A percentile compares a stretch with the other conserved stretches of the same genome.
phyloP scores from a whole-genome alignment of 495 filamentous ascomycete genomes.

The Hyaloscypha finlandica region DNA sequence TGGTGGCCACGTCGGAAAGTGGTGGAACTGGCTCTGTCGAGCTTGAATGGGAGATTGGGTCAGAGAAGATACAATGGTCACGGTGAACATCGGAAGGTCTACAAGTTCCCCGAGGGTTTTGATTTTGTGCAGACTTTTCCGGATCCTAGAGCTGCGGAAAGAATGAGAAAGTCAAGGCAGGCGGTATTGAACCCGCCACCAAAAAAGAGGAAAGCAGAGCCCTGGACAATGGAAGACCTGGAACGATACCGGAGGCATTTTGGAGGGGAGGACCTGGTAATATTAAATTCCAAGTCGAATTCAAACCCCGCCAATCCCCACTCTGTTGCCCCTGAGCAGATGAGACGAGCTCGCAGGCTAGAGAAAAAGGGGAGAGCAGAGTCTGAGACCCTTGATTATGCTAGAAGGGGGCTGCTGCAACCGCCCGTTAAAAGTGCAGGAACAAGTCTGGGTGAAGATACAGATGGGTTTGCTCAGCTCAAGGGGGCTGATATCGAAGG shows the following conservation, averaged over 20 bases:
- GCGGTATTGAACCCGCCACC: background rate
- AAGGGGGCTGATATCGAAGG: background rate
- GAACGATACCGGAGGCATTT: background rate
- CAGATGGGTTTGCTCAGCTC: background rate
- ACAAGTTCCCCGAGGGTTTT: background rate
- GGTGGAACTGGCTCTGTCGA: background rate
- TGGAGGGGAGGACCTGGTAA: background rate
- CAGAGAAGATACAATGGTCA: conserved; percentile 5
- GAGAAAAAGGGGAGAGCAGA: background rate
- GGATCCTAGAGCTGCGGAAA: background rate
- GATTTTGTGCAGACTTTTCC: background rate
- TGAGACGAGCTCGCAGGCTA: background rate
- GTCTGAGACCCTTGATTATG: background rate
- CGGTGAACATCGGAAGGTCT: background rate
- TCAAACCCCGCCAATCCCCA: background rate
- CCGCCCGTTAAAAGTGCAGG: background rate
- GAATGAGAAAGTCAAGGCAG: background rate
- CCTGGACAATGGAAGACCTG: background rate
- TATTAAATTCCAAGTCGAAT: background rate
- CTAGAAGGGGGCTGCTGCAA: background rate
- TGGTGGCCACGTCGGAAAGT: conserved; percentile 29
- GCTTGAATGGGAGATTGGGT: background rate
- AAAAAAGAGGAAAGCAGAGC: background rate
- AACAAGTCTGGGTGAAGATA: background rate
- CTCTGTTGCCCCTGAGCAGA: background rate